Conservation (phyloP, 352 stramenopile genomes). For the Globisporangium cederbergense region DNA sequence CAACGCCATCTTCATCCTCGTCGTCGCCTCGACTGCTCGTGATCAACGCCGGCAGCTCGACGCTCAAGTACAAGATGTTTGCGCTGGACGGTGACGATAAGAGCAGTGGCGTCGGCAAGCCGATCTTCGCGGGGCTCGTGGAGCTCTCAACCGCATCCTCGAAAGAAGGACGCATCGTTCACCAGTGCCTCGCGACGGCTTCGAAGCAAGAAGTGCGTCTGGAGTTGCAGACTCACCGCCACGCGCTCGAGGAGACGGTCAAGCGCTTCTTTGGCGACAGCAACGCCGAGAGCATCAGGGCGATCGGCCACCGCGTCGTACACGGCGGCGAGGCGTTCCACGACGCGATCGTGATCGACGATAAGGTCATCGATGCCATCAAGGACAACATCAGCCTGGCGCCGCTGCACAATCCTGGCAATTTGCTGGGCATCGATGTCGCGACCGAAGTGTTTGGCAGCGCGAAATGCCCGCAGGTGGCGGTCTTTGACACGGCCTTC, state of each 20-base stretch:
- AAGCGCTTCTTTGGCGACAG: slow-evolving; percentile 54
- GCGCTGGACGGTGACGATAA: slow-evolving; percentile 25
- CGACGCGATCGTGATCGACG: slow-evolving; percentile 52
- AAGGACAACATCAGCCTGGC: slow-evolving; percentile 62
- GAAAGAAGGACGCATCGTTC: slow-evolving; percentile 61
- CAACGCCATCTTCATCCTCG: slow-evolving; percentile 7
- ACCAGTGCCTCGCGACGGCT: slow-evolving; percentile 50
- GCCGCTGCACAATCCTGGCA: slow-evolving; percentile 87
- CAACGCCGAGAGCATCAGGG: slow-evolving; percentile 51
- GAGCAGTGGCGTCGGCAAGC: slow-evolving; percentile 31
- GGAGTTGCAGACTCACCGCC: slow-evolving; percentile 49
- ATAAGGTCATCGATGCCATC: slow-evolving; percentile 48
- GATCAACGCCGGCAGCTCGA: slow-evolving; percentile 78
- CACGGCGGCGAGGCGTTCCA: slow-evolving; percentile 83
- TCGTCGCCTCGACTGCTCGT: slow-evolving; percentile 44
- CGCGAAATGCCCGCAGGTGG: slow-evolving; percentile 55
- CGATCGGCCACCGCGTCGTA: slow-evolving; percentile 85
- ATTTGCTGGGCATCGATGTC: slow-evolving; percentile 83
- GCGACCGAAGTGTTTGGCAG: slow-evolving; percentile 74
- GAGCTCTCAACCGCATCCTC: slow-evolving; percentile 65
- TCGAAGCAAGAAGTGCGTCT: slow-evolving; percentile 52
- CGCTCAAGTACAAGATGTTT: slow-evolving; percentile 88
- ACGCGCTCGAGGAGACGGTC: slow-evolving; percentile 57
- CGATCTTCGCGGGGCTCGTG: slow-evolving; percentile 72
- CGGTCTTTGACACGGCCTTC: slow-evolving; percentile 91